These are phyloP conservation scores for Colletotrichum agaves DNA, from an alignment of 2,329 filamentous ascomycete species.

Conservation along the genomic window DNA sequence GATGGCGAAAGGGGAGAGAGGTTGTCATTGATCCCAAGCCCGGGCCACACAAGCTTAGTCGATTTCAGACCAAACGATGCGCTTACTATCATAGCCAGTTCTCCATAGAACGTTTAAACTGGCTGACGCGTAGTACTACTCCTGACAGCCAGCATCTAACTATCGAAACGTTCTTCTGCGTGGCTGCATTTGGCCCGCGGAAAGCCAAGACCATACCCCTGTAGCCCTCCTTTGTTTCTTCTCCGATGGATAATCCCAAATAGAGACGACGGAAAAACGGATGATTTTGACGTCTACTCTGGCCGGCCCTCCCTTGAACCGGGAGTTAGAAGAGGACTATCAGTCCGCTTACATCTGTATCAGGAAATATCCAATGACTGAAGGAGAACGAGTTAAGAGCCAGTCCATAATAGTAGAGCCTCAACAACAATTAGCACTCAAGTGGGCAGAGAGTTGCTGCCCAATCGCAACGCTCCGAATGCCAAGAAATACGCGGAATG, in stretches of 20 bases:
- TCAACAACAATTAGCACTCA: neutral
- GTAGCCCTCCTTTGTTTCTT: neutral
- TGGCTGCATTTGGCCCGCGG: slow-evolving; percentile 22
- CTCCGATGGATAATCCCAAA: neutral
- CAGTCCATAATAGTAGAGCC: slow-evolving; percentile 1
- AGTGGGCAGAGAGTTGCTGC: neutral
- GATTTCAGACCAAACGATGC: slow-evolving; percentile 2
- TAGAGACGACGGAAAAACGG: neutral
- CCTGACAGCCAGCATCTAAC: slow-evolving; percentile 17
- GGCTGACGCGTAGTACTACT: slow-evolving; percentile 19
- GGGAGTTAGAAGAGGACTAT: neutral
- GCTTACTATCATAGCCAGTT: neutral
- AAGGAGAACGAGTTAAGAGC: neutral
- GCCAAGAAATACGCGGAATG: slow-evolving; percentile 6
- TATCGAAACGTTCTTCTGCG: slow-evolving; percentile 27
- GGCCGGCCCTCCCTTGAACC: neutral
- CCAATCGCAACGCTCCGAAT: slow-evolving; percentile 16
- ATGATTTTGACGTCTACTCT: slow-evolving; percentile 6
- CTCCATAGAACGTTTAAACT: slow-evolving; percentile 2
- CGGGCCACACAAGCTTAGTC: neutral
- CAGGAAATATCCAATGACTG: neutral
- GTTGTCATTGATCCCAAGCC: slow-evolving; percentile 3
- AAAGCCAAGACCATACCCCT: slow-evolving; percentile 1
- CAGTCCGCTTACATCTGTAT: neutral
- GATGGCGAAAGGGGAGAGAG: slow-evolving; percentile 3